phyloP scores from a whole-genome alignment of 108 stramenopile species.

The Skeletonema costatum region DNA sequence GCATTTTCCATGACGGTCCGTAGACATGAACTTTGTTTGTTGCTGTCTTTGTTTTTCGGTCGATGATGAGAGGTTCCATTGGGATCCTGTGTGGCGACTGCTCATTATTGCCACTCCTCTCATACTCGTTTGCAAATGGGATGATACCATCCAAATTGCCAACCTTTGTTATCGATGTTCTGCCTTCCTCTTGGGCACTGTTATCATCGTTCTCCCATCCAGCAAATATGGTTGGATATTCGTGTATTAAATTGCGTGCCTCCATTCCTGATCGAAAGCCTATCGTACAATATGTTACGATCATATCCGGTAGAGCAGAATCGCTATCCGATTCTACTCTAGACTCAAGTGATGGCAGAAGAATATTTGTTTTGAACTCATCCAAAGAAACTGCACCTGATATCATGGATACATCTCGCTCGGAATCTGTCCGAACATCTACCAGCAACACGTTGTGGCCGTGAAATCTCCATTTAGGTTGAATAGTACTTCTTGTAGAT shows the following conservation, averaged over 20 bases:
- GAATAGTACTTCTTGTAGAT: neutral
- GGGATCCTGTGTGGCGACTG: neutral
- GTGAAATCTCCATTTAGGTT: constrained; percentile 13
- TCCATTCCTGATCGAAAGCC: constrained; percentile 69
- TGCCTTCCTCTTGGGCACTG: neutral
- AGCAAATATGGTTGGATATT: constrained; percentile 9
- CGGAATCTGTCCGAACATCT: constrained; percentile 45
- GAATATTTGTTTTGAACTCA: constrained; percentile 40
- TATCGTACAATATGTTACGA: constrained; percentile 66
- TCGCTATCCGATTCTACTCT: neutral
- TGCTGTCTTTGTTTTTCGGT: constrained; percentile 14
- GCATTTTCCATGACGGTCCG: constrained; percentile 19
- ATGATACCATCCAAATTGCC: constrained; percentile 34
- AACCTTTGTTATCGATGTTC: constrained; percentile 1
- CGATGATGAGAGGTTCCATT: neutral
- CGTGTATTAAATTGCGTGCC: constrained; percentile 28
- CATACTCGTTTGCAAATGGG: constrained; percentile 20
- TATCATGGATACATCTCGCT: constrained; percentile 57
- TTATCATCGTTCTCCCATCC: neutral
- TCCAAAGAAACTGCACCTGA: constrained; percentile 49
- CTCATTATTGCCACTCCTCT: neutral
- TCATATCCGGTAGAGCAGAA: constrained; percentile 3
- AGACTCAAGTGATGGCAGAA: constrained; percentile 13
- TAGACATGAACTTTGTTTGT: constrained; percentile 23
- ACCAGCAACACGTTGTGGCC: constrained; percentile 21